phyloP scores from a whole-genome alignment of 306 rosid species.

The Cotoneaster glaucophyllus region DNA sequence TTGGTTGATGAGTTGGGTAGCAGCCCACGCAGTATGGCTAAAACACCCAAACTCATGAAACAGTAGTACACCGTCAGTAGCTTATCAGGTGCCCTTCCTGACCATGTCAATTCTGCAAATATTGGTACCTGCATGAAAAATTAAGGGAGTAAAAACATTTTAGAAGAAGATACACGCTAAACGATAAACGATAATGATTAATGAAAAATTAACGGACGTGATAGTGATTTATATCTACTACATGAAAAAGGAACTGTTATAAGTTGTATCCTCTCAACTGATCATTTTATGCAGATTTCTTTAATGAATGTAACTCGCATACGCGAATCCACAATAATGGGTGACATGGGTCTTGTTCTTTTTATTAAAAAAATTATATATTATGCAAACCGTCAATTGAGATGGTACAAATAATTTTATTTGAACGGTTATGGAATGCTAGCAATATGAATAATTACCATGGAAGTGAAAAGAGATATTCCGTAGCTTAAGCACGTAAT shows the following conservation, averaged over 20 bases:
- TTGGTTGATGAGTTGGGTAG: background rate
- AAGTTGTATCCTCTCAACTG: background rate
- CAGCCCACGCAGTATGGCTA: conserved; percentile 11
- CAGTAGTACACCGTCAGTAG: conserved; percentile 6
- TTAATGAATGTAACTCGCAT: no score
- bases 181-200: background rate
- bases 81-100: conserved; percentile 10
- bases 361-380: no score
- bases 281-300: background rate
- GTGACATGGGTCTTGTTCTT: background rate
- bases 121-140: conserved; percentile 7
- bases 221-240: no score
- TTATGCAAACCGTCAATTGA: background rate
- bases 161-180: no score
- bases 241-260: no score
- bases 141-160: background rate
- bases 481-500: conserved; percentile 7
- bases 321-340: background rate
- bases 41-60: conserved; percentile 12
- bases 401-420: background rate
- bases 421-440: no score
- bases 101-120: conserved; percentile 8
- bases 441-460: background rate
- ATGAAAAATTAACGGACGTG: background rate
- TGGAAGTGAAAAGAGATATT: conserved; percentile 6